Base-by-base conservation (phyloP, 257 asterid species). In the Asclepias syriaca region DNA sequence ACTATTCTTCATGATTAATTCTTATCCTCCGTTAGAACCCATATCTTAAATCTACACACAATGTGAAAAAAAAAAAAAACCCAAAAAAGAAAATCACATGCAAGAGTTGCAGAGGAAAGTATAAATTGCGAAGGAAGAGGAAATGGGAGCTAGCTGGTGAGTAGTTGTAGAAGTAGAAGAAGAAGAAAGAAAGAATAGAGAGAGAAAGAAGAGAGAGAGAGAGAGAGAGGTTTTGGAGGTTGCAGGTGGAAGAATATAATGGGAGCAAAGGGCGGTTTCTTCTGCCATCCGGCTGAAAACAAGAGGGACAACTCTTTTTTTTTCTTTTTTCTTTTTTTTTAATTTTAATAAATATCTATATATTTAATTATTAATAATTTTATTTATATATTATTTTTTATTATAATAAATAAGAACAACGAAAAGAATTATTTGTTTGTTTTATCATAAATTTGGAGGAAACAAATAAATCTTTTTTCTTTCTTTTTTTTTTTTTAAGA, bases 251-350 rank as follows among this genome's bases (percentile, higher is more conserved):
- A 84, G 89, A 83, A 86, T 88, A 83, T 88, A 88, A 86, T 79
- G 96, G 96, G 80, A 82, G 83, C 48, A 78, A 82, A 77, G 77
- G 84, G 94, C 96, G 96, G 96, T 84, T 88, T 83, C 70, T 70
- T 83, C 92, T 85, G 94, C 92, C 96, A 89, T 84, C 84, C 92
- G 96, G 98, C 96, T 92, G 80, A 78, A 83, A 81, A 77, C 72
- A 80, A 83, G 92, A 86, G 93, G 86, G 93, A 74, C 70, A 92
- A 74, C 70, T 72, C 68, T 21, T 15, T 72, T 29, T 56, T 29
- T 57, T 68, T 11, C 21, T 34, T 10, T 16, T 50, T 54, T 39
- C 4, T 56, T 50, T n/a, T 3, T 57, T 49, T 1, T 24, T 29
- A n/a, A n/a, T 16, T 15, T 4, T 16, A 40, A 40, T 40, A 40